phyloP scores from a whole-genome alignment of 129 eudicot genomes.

The Gnaphalium uliginosum region DNA sequence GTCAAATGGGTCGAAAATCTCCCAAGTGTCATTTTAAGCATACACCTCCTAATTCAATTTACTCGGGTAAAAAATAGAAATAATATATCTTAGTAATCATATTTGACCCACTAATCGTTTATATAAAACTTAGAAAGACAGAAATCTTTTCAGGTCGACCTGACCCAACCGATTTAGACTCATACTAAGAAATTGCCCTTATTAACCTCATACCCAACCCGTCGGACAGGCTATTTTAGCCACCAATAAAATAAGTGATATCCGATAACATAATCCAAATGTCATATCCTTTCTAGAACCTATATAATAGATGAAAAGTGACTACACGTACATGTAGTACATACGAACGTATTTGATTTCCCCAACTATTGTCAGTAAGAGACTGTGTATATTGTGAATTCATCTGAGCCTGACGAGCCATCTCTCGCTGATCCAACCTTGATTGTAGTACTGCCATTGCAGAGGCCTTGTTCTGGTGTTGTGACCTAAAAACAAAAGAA shows the following conservation, averaged over 20 bases:
- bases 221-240: neutral
- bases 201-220: neutral
- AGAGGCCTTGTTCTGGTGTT: conserved; percentile 86
- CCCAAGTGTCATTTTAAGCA: neutral
- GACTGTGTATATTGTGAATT: conserved; percentile 83
- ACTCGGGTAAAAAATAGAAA: conserved; percentile 19
- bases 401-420: conserved; percentile 84
- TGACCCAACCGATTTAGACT: neutral
- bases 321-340: conserved; percentile 72
- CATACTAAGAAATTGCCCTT: neutral
- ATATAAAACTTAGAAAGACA: conserved; percentile 39
- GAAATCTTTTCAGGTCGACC: conserved; percentile 53
- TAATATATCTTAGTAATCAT: conserved; percentile 5
- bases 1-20: conserved; percentile 10
- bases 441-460: conserved; percentile 95
- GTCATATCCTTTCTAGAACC: neutral
- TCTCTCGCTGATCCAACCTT: conserved; percentile 90
- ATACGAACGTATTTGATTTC: conserved; percentile 86
- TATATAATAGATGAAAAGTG: neutral
- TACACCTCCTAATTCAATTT: conserved; percentile 16
- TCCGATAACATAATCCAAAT: neutral
- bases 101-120: neutral
- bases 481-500: conserved; percentile 54
- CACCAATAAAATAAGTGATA: neutral
- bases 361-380: conserved; percentile 86